Percentiles rank a stretch among this genome's conserved stretches.
Evolutionary conservation across 1,284 basidiomycete species (phyloP).

Genomic region (Pascua guehoae): DNA sequence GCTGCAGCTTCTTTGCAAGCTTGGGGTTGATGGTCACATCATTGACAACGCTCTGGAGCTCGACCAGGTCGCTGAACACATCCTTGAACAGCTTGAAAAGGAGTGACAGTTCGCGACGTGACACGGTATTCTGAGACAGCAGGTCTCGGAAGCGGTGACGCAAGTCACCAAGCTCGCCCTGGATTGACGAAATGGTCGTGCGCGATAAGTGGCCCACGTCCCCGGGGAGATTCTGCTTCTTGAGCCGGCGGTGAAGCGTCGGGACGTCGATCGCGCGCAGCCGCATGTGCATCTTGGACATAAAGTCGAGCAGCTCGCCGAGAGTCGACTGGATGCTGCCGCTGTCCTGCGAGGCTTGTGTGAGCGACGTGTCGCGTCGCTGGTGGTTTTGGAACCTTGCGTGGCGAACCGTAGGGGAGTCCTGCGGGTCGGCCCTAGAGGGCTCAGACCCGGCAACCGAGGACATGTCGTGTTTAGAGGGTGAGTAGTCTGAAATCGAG

Average conservation of each 20-base stretch:
- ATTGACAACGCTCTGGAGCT: slow-evolving; percentile 78
- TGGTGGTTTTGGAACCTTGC: too few relatives aligned
- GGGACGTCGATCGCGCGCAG: slow-evolving; percentile 79
- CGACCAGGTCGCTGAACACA: slow-evolving; percentile 74
- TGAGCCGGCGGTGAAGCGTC: slow-evolving; percentile 81
- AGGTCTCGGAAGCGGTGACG: slow-evolving; percentile 67
- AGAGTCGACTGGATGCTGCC: neutral
- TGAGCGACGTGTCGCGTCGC: too few relatives aligned
- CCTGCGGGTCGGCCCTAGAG: too few relatives aligned
- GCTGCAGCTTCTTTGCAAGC: slow-evolving; percentile 64
- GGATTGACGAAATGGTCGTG: slow-evolving; percentile 71
- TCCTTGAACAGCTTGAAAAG: slow-evolving; percentile 84
- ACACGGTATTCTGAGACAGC: slow-evolving; percentile 62
- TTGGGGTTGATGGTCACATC: slow-evolving; percentile 84
- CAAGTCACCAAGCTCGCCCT: slow-evolving; percentile 67
- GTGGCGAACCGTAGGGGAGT: too few relatives aligned
- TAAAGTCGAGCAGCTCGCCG: slow-evolving; percentile 49
- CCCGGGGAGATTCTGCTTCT: slow-evolving; percentile 78
- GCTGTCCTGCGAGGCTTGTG: neutral
- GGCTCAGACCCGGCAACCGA: neutral
- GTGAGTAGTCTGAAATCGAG: too few relatives aligned
- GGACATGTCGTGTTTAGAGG: neutral
- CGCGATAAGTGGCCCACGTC: slow-evolving; percentile 86
- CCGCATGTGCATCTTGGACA: slow-evolving; percentile 63
- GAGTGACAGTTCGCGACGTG: slow-evolving; percentile 74